Conservation (phyloP, 139 green algal species). For the Chlorella sp. region DNA sequence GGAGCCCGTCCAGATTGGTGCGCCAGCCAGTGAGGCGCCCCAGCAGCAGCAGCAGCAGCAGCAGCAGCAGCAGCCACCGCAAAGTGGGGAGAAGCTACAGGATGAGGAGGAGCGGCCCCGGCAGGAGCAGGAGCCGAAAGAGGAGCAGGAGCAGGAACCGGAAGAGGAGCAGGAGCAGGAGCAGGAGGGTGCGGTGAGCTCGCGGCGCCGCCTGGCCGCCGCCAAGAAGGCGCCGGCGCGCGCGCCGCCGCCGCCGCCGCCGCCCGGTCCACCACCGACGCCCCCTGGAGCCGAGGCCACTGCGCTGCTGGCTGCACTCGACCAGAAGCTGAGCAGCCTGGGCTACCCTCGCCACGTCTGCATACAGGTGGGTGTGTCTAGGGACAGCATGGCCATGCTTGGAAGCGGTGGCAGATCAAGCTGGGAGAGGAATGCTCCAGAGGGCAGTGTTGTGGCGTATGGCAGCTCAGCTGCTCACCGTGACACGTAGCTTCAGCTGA, state of each 20-base stretch:
- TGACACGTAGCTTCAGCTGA: no score
- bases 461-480: no score
- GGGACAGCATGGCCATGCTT: no score
- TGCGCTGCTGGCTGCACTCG: not conserved
- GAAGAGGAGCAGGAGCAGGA: not conserved
- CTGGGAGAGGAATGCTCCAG: no score
- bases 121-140: not conserved
- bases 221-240: no score
- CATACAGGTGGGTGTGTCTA: conserved; percentile 7
- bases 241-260: not conserved
- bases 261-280: not conserved
- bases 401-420: no score
- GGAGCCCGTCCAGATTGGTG: not conserved
- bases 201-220: no score
- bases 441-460: no score
- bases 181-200: not conserved
- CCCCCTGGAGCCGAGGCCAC: conserved; percentile 2
- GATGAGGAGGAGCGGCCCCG: not conserved
- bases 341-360: conserved; percentile 7
- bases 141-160: not conserved
- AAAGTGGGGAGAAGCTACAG: not conserved
- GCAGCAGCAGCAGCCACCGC: not conserved
- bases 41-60: not conserved
- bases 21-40: not conserved
- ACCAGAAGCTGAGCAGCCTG: not conserved